Evolutionary conservation across 768 basidiomycete genomes (phyloP), one percentile per base, ranked within the genome.

Genomic region (Kwoniella dendrophila): DNA sequence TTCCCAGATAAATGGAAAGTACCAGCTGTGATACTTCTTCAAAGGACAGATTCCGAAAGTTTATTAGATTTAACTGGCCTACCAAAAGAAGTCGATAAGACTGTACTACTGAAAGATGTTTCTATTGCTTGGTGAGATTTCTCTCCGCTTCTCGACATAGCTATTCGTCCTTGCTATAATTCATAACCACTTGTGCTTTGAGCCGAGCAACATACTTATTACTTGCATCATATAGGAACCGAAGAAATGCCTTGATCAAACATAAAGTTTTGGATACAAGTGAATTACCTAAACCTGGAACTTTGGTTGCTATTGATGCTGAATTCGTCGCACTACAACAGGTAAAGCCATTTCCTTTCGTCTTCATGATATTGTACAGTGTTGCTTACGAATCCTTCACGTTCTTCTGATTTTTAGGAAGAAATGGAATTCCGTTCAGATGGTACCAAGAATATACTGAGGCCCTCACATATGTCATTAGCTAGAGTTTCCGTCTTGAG

Each of bases 241-340:
- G 92, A 6, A 88, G 94, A 70, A 82, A 81, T 14, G 83, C 70
- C 41, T 77, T 85, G 63, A 86, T 94, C 71, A 90, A 88, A 74
- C 96, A 98, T 67, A 86, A 90, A 67, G 83, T 84, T 30, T 81
- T 98, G 29, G 79, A 81, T 14, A 81, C 81, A 20, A 85, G 87
- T 16, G 96, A 99, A 78, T 79, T 96, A 7, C 94, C 95, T 0
- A 84, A 80, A 58, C 87, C 88, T 4, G 96, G 92, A 12, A 94
- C 89, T 4, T 80, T 95, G 41, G 87, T 99, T 36, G 88, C 95
- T 2, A 97, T 99, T 64, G 96, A 99, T 72, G 94, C 95, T 1
- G 95, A 99, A 73, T 99, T 99, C 74, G 95, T 99, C 24, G 89
- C 88, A 4, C 90, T 99, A 85, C 93, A 98, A 77, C 90, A 93